Conservation (phyloP, 371 early-diverging fungal species). For the Apophysomyces ossiformis region DNA sequence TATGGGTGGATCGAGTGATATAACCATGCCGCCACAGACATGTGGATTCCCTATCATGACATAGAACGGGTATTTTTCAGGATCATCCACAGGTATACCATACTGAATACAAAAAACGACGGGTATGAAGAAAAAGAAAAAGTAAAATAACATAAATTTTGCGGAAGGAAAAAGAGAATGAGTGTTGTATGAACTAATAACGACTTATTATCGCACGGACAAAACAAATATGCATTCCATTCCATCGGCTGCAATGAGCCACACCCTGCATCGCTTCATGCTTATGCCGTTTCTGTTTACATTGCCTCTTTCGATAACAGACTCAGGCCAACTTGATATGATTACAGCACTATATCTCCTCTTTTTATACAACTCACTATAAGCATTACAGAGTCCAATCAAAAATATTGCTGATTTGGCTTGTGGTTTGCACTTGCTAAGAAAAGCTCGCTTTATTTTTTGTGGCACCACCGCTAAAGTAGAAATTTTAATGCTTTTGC, state of each 20-base stretch:
- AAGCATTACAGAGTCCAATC: too few species aligned
- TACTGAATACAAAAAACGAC: slow-evolving; percentile 29
- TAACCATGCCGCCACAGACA: slow-evolving; percentile 48
- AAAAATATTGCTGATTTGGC: too few species aligned
- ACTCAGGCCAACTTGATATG: too few species aligned
- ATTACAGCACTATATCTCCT: too few species aligned
- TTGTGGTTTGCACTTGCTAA: too few species aligned
- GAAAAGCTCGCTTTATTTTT: too few species aligned
- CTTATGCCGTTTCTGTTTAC: too few species aligned
- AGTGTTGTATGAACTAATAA: neutral
- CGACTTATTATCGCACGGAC: neutral
- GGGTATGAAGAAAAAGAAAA: neutral
- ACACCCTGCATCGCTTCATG: too few species aligned
- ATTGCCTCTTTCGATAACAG: too few species aligned
- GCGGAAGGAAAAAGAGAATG: neutral
- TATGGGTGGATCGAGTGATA: slow-evolving; percentile 45
- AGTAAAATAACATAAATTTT: neutral
- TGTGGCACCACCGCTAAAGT: too few species aligned
- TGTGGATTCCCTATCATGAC: slow-evolving; percentile 54
- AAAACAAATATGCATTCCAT: slow-evolving; percentile 2
- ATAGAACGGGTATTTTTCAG: slow-evolving; percentile 45
- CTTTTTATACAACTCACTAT: too few species aligned
- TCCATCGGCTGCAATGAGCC: neutral
- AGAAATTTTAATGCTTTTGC: too few species aligned
- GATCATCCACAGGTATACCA: slow-evolving; percentile 32